Percentiles rank a stretch among this genome's conserved stretches.
These are phyloP conservation scores for Huntiella decipiens DNA, from an alignment of 2,329 filamentous ascomycete species.

Conservation along the genomic window DNA sequence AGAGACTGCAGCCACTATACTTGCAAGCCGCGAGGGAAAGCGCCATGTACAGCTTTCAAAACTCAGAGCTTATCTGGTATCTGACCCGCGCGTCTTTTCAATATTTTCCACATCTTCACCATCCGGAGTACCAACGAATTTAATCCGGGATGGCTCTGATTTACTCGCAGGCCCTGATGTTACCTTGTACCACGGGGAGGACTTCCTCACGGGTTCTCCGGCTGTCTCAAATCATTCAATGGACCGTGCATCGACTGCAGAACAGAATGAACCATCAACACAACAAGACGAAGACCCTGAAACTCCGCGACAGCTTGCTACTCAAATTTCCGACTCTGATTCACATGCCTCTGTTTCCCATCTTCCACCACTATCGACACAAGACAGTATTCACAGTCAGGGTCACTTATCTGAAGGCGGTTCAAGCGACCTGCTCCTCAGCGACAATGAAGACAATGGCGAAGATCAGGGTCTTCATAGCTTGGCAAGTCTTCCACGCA, in stretches of 20 bases:
- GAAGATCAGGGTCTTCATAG: conserved; percentile 1
- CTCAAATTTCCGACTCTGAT: background rate
- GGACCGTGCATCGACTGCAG: background rate
- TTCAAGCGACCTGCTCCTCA: conserved; percentile 2
- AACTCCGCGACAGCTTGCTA: conserved; percentile 7
- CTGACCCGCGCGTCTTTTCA: conserved; percentile 47
- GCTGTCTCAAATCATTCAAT: conserved; percentile 7
- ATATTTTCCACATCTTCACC: conserved; percentile 24
- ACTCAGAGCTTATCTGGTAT: conserved; percentile 45
- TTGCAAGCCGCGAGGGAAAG: conserved; percentile 31
- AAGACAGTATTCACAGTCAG: background rate
- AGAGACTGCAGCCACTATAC: background rate
- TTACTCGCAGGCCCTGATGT: conserved; percentile 20
- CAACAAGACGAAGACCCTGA: conserved; percentile 5
- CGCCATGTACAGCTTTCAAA: conserved; percentile 43
- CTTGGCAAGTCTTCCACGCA: conserved; percentile 1
- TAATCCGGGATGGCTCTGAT: conserved; percentile 23
- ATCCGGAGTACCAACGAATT: conserved; percentile 28
- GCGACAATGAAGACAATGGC: conserved; percentile 1
- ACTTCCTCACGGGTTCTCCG: conserved; percentile 11
- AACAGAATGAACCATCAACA: background rate
- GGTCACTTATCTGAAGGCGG: conserved; percentile 1
- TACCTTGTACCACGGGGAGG: conserved; percentile 25
- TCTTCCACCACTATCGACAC: conserved; percentile 3
- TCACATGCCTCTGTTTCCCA: background rate